Evolutionary conservation across 2,329 filamentous ascomycete genomes (phyloP), one percentile per base, ranked within the genome.

Genomic region (Stachybotrys elegans): DNA sequence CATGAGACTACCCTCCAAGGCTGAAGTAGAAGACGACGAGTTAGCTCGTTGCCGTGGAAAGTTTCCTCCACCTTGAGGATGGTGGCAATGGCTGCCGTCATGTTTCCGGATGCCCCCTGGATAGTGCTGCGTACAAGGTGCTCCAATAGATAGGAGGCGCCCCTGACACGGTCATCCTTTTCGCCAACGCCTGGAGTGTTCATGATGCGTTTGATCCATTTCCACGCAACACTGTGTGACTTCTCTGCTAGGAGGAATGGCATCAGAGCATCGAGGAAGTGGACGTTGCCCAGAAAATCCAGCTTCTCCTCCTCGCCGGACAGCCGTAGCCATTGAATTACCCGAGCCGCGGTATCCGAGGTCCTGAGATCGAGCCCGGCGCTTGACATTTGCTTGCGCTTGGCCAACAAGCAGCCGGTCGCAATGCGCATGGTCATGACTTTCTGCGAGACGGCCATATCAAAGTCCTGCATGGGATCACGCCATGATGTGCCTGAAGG

Each of bases 381-480:
- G 36, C 51, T 43, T 11, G 52, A 35, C 54, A 75, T 62, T 17
- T 71, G 65, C 31, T 68, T 64, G 23, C 62, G 60, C 51, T 79
- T 71, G 14, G 71, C 68, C 22, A 69, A 59, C 42, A 82, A 63
- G 46, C 76, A 79, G 12, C 78, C 78, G 2, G 70, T 70, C 0
- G 78, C 78, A 1, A 74, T 69, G 31, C 66, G 63, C 2, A 70
- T 55, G 4, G 69, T 80, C 78, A 82, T 79, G 51, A 81, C 66
- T 29, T 76, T 76, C 53, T 67, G 70, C 12, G 73, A 68, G 2
- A 77, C 76, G 16, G 77, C 78, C 45, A 70, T 67, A 49, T 79
- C 71, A 47, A 82, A 82, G 4, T 81, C 68, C 31, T 74, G 67
- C 64, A 78, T 73, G 4, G 73, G 75, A 35, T 75, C 69, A 22